Evolutionary conservation across 208 protist species (phyloP).

Genomic region (Acanthamoeba lenticulata): DNA sequence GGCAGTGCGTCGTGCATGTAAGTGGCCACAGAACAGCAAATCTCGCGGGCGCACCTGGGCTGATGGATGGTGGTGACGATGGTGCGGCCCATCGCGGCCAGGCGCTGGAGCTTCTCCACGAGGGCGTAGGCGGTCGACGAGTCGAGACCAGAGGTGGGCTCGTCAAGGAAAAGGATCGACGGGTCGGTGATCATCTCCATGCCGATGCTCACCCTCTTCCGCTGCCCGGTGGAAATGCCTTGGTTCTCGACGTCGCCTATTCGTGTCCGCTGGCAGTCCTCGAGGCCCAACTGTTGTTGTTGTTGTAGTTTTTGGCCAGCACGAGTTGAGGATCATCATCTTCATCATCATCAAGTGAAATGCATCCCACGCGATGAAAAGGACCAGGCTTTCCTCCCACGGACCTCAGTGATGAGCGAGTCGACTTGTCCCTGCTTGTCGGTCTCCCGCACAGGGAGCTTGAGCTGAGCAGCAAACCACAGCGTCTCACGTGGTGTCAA

Average conservation of each 20-base stretch:
- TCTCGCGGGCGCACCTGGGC: not conserved
- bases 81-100: conserved; percentile 51
- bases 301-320: too few relatives aligned
- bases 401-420: not conserved
- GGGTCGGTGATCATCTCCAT: conserved; percentile 79
- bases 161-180: conserved; percentile 78
- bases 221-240: conserved; percentile 75
- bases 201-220: conserved; percentile 80
- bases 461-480: conserved; percentile 37
- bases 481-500: conserved; percentile 26
- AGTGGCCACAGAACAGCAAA: too few relatives aligned
- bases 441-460: not conserved
- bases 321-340: too few relatives aligned
- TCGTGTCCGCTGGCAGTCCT: not conserved
- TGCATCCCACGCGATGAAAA: not conserved
- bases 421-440: not conserved
- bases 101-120: conserved; percentile 2
- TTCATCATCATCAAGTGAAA: too few relatives aligned
- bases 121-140: conserved; percentile 5
- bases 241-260: conserved; percentile 33
- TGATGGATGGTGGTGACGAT: conserved; percentile 69
- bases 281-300: conserved; percentile 62
- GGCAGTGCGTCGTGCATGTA: too few relatives aligned
- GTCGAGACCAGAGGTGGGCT: conserved; percentile 74
- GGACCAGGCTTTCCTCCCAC: not conserved